Evolutionary conservation across 352 stramenopile species (phyloP).

Genomic region (Phytophthora multivora): DNA sequence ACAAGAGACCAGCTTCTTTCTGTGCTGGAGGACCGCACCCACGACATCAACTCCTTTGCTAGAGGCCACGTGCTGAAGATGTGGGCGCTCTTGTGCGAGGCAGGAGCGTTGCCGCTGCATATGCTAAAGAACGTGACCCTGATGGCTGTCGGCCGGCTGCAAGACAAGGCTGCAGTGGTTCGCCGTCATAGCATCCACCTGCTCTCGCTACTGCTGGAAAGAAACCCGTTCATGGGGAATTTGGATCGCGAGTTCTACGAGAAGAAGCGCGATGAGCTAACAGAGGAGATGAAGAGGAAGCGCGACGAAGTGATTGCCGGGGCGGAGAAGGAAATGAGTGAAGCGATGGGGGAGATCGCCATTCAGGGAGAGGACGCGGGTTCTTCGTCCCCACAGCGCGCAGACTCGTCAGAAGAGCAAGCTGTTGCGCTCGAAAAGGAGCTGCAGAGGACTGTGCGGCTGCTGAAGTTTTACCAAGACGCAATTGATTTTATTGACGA

Average conservation of each 20-base stretch:
- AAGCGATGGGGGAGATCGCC: slow-evolving; percentile 40
- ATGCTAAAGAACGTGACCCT: slow-evolving; percentile 80
- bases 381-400: slow-evolving; percentile 2
- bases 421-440: slow-evolving; percentile 70
- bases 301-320: slow-evolving; percentile 81
- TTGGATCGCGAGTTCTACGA: slow-evolving; percentile 86
- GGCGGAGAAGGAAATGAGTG: slow-evolving; percentile 75
- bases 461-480: slow-evolving; percentile 92
- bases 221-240: slow-evolving; percentile 94
- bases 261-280: slow-evolving; percentile 79
- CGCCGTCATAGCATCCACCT: slow-evolving; percentile 88
- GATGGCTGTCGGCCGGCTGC: slow-evolving; percentile 86
- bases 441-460: slow-evolving; percentile 68
- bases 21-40: slow-evolving; percentile 89
- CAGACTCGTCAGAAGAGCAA: slow-evolving; percentile 38
- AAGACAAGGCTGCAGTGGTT: slow-evolving; percentile 95
- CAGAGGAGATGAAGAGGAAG: slow-evolving; percentile 64
- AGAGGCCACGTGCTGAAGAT: slow-evolving; percentile 92
- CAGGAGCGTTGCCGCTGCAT: slow-evolving; percentile 87
- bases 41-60: slow-evolving; percentile 94
- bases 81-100: slow-evolving; percentile 85
- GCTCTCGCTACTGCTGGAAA: slow-evolving; percentile 90
- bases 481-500: slow-evolving; percentile 93
- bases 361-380: slow-evolving; percentile 16
- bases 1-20: slow-evolving; percentile 82